These are phyloP conservation scores for Trichoderma guizhouense DNA, from an alignment of 2,329 filamentous ascomycete species.

Conservation along the genomic window DNA sequence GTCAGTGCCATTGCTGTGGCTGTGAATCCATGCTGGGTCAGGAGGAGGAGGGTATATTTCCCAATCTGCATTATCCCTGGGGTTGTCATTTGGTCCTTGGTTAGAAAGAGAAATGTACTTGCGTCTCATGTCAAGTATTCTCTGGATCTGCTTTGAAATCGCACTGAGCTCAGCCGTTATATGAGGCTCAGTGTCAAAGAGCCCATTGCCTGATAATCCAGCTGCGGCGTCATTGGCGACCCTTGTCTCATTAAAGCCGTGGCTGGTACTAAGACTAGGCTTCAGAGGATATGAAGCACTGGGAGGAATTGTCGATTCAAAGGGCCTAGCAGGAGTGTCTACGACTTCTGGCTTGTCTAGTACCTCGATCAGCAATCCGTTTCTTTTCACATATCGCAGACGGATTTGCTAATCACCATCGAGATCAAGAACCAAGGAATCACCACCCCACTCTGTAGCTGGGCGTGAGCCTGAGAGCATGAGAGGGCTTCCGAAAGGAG, in stretches of 20 bases:
- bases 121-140: slow-evolving; percentile 80
- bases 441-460: slow-evolving; percentile 36
- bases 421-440: slow-evolving; percentile 33
- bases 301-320: background rate
- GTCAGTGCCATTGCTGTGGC: slow-evolving; percentile 21
- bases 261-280: slow-evolving; percentile 40
- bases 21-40: slow-evolving; percentile 73
- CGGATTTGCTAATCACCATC: slow-evolving; percentile 25
- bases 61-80: background rate
- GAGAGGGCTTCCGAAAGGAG: slow-evolving; percentile 47
- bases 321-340: slow-evolving; percentile 1
- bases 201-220: slow-evolving; percentile 63
- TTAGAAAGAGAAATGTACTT: slow-evolving; percentile 85
- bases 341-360: slow-evolving; percentile 19
- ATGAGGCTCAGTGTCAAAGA: slow-evolving; percentile 69
- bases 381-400: background rate
- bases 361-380: slow-evolving; percentile 8
- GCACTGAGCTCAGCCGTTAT: slow-evolving; percentile 79
- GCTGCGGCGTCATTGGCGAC: slow-evolving; percentile 45
- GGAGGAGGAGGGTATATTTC: slow-evolving; percentile 52
- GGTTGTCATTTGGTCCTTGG: slow-evolving; percentile 50
- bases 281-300: background rate
- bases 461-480: slow-evolving; percentile 36
- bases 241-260: slow-evolving; percentile 14
- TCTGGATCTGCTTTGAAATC: slow-evolving; percentile 89